Percentiles rank a stretch among this genome's conserved stretches.
Evolutionary conservation across 148 eudicot species (phyloP).

Genomic region (Polygonum aviculare): DNA sequence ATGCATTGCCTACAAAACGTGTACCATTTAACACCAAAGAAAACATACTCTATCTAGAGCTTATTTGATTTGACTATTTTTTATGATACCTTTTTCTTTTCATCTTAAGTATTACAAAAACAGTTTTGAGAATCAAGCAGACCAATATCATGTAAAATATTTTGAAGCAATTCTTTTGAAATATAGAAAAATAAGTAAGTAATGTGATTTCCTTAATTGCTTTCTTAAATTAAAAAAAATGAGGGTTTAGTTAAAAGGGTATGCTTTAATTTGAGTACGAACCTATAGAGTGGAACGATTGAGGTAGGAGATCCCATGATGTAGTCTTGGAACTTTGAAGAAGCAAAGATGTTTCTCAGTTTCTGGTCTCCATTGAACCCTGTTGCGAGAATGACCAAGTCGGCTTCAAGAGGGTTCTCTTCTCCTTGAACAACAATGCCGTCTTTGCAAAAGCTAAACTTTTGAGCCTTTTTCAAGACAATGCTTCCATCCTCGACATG

Average conservation of each 20-base stretch:
- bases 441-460: slow-evolving; percentile 15
- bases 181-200: too few species aligned
- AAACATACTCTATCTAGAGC: too few species aligned
- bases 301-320: slow-evolving; percentile 27
- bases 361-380: slow-evolving; percentile 50
- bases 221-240: too few species aligned
- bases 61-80: too few species aligned
- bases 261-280: too few species aligned
- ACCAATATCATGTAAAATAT: too few species aligned
- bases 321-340: slow-evolving; percentile 22
- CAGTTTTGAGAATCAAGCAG: not conserved
- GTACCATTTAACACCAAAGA: not conserved
- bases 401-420: slow-evolving; percentile 23
- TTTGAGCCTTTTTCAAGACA: not conserved
- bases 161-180: too few species aligned
- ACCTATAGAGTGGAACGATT: slow-evolving; percentile 49
- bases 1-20: slow-evolving; percentile 15
- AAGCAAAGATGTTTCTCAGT: slow-evolving; percentile 34
- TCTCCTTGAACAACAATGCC: slow-evolving; percentile 27
- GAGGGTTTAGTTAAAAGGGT: too few species aligned
- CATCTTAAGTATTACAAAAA: not conserved
- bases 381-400: slow-evolving; percentile 56
- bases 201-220: not conserved
- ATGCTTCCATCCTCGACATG: not conserved
- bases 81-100: too few species aligned